phyloP scores from a whole-genome alignment of 352 stramenopile genomes.

The Phytophthora fragariae region DNA sequence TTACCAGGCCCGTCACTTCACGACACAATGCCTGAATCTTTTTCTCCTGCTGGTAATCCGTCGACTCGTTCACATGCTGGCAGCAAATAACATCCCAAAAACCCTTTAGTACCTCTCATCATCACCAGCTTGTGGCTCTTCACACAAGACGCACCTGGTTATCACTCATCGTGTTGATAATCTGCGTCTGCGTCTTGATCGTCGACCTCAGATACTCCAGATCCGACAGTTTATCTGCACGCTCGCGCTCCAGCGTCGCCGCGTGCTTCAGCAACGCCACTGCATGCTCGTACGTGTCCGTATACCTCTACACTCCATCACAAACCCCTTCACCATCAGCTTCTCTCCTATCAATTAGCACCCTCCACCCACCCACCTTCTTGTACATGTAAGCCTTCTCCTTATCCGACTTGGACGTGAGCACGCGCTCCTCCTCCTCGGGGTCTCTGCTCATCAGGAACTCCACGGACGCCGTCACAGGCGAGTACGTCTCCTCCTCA shows the following conservation, averaged over 20 bases:
- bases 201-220: constrained; percentile 56
- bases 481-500: constrained; percentile 31
- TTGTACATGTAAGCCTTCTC: constrained; percentile 80
- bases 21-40: constrained; percentile 65
- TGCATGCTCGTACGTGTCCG: constrained; percentile 71
- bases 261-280: constrained; percentile 58
- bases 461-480: constrained; percentile 47
- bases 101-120: constrained; percentile 10
- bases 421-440: constrained; percentile 66
- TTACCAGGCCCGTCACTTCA: constrained; percentile 61
- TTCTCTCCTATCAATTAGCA: background rate
- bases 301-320: constrained; percentile 55
- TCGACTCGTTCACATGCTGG: constrained; percentile 40
- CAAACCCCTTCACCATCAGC: background rate
- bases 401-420: constrained; percentile 63
- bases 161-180: constrained; percentile 61
- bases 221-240: constrained; percentile 47
- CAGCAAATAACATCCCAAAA: background rate
- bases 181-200: constrained; percentile 60
- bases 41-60: constrained; percentile 53
- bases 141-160: constrained; percentile 38
- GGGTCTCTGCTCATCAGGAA: constrained; percentile 68
- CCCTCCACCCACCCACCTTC: constrained; percentile 46
- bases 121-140: background rate
- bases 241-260: constrained; percentile 51